Evolutionary conservation across 371 early-diverging fungal genomes (phyloP).

Genomic region (Amoeboaphelidium protococcarum): DNA sequence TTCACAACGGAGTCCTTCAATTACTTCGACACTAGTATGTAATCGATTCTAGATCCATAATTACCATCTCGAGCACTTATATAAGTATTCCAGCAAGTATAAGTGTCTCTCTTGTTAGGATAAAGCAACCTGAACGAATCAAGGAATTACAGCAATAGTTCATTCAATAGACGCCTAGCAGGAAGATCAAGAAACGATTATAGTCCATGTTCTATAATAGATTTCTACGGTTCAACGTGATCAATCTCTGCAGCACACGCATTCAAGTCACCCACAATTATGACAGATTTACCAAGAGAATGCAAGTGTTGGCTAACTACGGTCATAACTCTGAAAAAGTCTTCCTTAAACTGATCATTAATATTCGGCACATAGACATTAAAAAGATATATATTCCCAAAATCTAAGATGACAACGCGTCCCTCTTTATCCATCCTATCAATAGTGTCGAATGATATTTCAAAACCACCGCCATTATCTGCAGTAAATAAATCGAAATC

Average conservation of each 20-base stretch:
- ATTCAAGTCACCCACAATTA: slow-evolving; percentile 51
- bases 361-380: slow-evolving; percentile 49
- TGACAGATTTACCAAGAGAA: slow-evolving; percentile 26
- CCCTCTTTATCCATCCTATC: slow-evolving; percentile 40
- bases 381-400: slow-evolving; percentile 40
- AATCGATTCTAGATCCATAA: slow-evolving; percentile 49
- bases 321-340: slow-evolving; percentile 13
- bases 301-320: slow-evolving; percentile 20
- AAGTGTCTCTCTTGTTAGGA: slow-evolving; percentile 11
- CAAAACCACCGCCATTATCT: slow-evolving; percentile 8
- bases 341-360: slow-evolving; percentile 24
- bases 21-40: slow-evolving; percentile 31
- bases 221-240: slow-evolving; percentile 42
- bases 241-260: slow-evolving; percentile 41
- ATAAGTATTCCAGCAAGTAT: slow-evolving; percentile 39
- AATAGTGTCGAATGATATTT: slow-evolving; percentile 23
- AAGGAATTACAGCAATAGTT: slow-evolving; percentile 17
- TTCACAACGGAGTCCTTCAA: slow-evolving; percentile 24
- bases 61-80: slow-evolving; percentile 18
- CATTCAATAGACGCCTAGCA: slow-evolving; percentile 38
- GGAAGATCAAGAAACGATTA: slow-evolving; percentile 29
- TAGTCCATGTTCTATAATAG: slow-evolving; percentile 23
- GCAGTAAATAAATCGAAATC: slow-evolving; percentile 22
- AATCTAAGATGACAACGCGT: slow-evolving; percentile 47
- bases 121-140: slow-evolving; percentile 19